These are phyloP conservation scores for Fusarium redolens DNA, from an alignment of 2,329 filamentous ascomycete species.

Conservation along the genomic window DNA sequence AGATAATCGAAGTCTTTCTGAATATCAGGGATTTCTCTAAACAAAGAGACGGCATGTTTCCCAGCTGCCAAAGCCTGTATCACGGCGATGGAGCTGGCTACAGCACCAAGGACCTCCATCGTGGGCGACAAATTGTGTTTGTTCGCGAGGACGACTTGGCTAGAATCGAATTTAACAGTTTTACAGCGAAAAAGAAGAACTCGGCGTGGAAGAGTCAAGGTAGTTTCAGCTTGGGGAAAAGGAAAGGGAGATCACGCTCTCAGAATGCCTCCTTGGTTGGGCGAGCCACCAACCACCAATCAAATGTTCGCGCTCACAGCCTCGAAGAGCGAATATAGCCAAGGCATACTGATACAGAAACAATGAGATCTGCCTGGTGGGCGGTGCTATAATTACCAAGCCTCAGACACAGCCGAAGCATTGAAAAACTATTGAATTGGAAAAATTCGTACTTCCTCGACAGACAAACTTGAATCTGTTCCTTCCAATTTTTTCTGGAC, in stretches of 20 bases:
- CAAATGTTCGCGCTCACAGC: background rate
- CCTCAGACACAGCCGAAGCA: background rate
- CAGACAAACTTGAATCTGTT: background rate
- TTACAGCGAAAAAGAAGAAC: background rate
- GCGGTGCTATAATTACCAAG: background rate
- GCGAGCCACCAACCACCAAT: background rate
- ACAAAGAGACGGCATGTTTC: constrained; percentile 3
- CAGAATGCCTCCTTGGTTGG: background rate
- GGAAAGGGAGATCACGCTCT: constrained; percentile 1
- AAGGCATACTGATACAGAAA: background rate
- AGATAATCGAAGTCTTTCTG: constrained; percentile 20
- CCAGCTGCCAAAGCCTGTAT: constrained; percentile 17
- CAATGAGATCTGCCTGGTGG: background rate
- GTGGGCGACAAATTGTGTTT: background rate
- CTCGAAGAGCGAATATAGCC: background rate
- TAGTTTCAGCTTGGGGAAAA: background rate
- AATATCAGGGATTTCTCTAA: constrained; percentile 15
- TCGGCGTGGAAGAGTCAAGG: background rate
- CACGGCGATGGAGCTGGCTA: constrained; percentile 26
- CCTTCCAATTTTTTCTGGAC: background rate
- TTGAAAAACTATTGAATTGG: background rate
- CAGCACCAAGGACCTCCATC: constrained; percentile 26
- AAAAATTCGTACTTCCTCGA: background rate
- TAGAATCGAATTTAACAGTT: accelerated
- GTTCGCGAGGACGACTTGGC: background rate